A percentile compares a stretch with the other conserved stretches of the same genome.
phyloP scores from a whole-genome alignment of 495 filamentous ascomycete genomes.

The Penicillium cinerascens region DNA sequence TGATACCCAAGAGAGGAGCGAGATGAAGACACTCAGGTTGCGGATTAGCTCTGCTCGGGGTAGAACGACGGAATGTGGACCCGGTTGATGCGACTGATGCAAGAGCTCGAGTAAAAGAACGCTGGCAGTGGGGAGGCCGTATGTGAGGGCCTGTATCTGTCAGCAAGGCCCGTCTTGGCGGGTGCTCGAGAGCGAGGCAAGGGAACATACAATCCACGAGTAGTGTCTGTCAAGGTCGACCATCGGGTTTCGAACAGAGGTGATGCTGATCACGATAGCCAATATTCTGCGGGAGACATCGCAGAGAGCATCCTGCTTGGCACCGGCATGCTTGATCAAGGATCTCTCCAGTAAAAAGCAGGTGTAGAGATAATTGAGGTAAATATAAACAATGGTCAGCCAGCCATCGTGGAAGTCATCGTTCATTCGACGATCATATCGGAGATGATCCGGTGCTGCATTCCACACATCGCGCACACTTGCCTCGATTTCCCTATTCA shows the following conservation, averaged over 20 bases:
- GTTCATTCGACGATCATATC: constrained; percentile 33
- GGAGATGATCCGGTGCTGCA: constrained; percentile 30
- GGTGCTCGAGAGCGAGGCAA: neutral
- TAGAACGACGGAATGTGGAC: constrained; percentile 32
- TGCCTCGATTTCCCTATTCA: constrained; percentile 31
- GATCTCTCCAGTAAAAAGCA: constrained; percentile 57
- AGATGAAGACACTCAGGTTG: constrained; percentile 61
- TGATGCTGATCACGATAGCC: constrained; percentile 41
- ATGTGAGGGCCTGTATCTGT: constrained; percentile 43
- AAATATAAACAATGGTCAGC: constrained; percentile 34
- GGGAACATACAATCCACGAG: constrained; percentile 53
- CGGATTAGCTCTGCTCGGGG: constrained; percentile 61
- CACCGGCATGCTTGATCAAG: constrained; percentile 49
- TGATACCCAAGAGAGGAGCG: constrained; percentile 52
- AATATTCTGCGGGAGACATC: constrained; percentile 53
- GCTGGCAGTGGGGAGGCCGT: constrained; percentile 55
- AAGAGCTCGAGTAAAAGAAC: constrained; percentile 61
- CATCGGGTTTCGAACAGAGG: constrained; percentile 45
- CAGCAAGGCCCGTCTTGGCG: constrained; percentile 11
- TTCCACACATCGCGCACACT: constrained; percentile 32
- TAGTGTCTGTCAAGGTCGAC: constrained; percentile 49
- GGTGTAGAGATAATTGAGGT: constrained; percentile 53
- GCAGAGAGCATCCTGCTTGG: constrained; percentile 48
- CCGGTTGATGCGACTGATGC: constrained; percentile 48
- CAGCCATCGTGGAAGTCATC: constrained; percentile 24